These are phyloP conservation scores for Hawksworthiomyces lignivorus DNA, from an alignment of 2,329 filamentous ascomycete genomes.

Conservation along the genomic window DNA sequence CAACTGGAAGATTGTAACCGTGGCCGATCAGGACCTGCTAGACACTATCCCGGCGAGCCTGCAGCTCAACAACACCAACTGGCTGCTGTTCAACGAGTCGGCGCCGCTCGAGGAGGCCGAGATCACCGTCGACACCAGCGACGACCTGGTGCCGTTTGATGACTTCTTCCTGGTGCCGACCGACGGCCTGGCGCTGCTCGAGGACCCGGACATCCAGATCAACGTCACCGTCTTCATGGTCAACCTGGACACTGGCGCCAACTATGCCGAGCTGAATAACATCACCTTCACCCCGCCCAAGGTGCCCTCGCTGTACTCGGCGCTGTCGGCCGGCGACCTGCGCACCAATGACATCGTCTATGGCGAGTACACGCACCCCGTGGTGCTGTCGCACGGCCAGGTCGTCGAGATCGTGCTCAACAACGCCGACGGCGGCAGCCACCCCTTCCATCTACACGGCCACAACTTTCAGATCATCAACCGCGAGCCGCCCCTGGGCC, in stretches of 20 bases:
- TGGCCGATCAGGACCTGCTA: slow-evolving; percentile 49
- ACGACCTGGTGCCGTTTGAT: slow-evolving; percentile 61
- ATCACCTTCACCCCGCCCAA: slow-evolving; percentile 67
- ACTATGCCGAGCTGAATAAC: slow-evolving; percentile 64
- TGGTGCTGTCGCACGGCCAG: slow-evolving; percentile 59
- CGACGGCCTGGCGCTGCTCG: slow-evolving; percentile 54
- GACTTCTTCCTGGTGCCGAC: slow-evolving; percentile 64
- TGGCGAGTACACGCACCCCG: slow-evolving; percentile 56
- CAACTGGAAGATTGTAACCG: slow-evolving; percentile 57
- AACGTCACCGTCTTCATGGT: slow-evolving; percentile 59
- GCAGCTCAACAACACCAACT: slow-evolving; percentile 62
- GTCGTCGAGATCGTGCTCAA: slow-evolving; percentile 72
- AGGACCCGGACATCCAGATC: slow-evolving; percentile 55
- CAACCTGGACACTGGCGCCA: slow-evolving; percentile 42
- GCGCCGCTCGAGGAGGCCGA: slow-evolving; percentile 35
- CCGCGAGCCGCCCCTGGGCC: slow-evolving; percentile 51
- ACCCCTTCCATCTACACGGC: slow-evolving; percentile 74
- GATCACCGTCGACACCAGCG: slow-evolving; percentile 16
- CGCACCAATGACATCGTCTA: slow-evolving; percentile 55
- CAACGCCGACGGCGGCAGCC: slow-evolving; percentile 62
- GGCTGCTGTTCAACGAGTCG: slow-evolving; percentile 50
- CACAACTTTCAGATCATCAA: slow-evolving; percentile 58
- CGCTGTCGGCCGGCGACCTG: slow-evolving; percentile 48
- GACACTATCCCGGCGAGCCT: slow-evolving; percentile 58
- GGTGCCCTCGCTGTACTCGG: slow-evolving; percentile 75